Base-by-base conservation (phyloP, 768 basidiomycete genomes). In the Hortiboletus campestris region DNA sequence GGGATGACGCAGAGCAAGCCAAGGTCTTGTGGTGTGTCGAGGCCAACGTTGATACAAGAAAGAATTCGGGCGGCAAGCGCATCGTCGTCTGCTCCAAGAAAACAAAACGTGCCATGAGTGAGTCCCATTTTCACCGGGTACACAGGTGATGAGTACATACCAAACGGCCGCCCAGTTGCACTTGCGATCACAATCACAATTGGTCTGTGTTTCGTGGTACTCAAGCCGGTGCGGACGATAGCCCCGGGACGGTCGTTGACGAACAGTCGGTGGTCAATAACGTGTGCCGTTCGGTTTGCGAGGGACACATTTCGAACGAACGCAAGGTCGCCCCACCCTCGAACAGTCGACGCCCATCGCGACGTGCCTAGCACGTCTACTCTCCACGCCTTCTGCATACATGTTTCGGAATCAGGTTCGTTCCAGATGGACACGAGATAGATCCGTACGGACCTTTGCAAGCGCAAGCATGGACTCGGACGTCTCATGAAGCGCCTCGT, bases 21-120 rank as follows among this genome's bases (percentile, higher is more conserved):
- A 20, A 67, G 11, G 0, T 67, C 49, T 35, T 67, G 57, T 2
- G 62, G 52, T 28, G 12, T 31, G 2, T 55, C 42, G 13, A 43
- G 40, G 16, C 39, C 13, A 16, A 22, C 16, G 22, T 65, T 42
- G 29, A 66, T 51, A 8, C 51, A 51, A 13, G 47, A 34, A 4
- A 65, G 40, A 5, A 66, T 51, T 13, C 44, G 44, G 3, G 53
- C 34, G 1, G 44, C 42, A 6, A 65, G 46, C 29, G 45, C 54
- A 0, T 49, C 36, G 1, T 51, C 38, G 20, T 66, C 64, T 65
- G 39, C 44, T 39, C 28, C 13, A 20, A 6, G 16, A 41, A 20
- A 28, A n/a, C n/a, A n/a, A 16, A 31, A 3, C 17, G 16, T 0
- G 6, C 2, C 6, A 6, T 13, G 8, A 36, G 31, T 52, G 48